Evolutionary conservation across 179 eudicot genomes (phyloP), one percentile per base, ranked within the genome.

Genomic region (Dionaea muscipula): DNA sequence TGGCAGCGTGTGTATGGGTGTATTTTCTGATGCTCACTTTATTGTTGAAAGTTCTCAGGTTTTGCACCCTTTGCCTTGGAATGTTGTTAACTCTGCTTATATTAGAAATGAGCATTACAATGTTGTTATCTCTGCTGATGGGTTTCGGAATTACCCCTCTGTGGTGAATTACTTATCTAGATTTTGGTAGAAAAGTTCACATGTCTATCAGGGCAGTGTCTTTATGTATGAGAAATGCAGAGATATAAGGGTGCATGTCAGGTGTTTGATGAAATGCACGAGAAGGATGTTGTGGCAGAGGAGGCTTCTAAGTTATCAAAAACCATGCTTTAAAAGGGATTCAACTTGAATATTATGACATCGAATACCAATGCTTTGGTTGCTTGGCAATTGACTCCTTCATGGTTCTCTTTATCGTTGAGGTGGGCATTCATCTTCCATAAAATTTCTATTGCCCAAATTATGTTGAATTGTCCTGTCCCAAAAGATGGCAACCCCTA

Each of bases 141-240:
- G 51, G 51, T 5, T 64, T 52, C 54, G 83, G 90, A 44, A 57
- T 83, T 53, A 68, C 57, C 41, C 85, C 89, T n/a, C 95, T 86
- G 95, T 72, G 94, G 85, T 25, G 81, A 81, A 27, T 82, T 72
- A 46, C 51, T 43, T 26, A 86, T 80, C 59, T 90, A 52, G 69
- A 49, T 37, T 73, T 78, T 28, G 97, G 97, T 26, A 76, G 59
- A 56, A 80, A 65, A 70, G 71, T 90, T 47, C 95, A 86, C 61
- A 63, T 15, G 52, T 70, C 67, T 7, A 75, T 86, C 60, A 64
- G 50, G 20, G 67, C 59, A 46, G 63, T 26, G 79, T 89, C 31
- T n/a, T n/a, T n/a, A 83, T 90, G 97, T 90, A 90, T 66, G 83
- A 76, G 18, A 83, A 75, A 72, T 90, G 94, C 72, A 94, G 95